phyloP scores from a whole-genome alignment of 108 stramenopile genomes.

The Craspedostauros australis region DNA sequence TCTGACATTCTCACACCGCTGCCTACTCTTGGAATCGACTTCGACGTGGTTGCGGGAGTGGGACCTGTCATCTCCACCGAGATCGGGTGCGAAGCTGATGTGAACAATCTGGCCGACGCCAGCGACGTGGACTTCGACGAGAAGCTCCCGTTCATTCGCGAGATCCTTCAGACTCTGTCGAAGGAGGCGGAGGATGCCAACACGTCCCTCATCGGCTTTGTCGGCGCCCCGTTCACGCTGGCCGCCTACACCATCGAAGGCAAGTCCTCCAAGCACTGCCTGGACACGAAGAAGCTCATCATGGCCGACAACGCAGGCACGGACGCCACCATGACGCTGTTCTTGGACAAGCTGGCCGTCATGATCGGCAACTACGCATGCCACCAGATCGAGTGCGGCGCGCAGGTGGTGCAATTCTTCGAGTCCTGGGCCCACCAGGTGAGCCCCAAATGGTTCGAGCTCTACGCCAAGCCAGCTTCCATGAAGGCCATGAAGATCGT shows the following conservation, averaged over 20 bases:
- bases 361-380: constrained; percentile 91
- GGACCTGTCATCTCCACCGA: constrained; percentile 90
- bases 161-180: constrained; percentile 70
- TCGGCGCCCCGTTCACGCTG: constrained; percentile 97
- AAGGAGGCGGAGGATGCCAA: constrained; percentile 78
- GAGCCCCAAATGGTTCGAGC: constrained; percentile 70
- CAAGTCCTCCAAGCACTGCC: constrained; percentile 81
- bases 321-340: constrained; percentile 59
- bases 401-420: constrained; percentile 97
- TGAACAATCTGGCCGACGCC: constrained; percentile 35
- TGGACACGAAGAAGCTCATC: constrained; percentile 86
- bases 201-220: constrained; percentile 95
- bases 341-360: constrained; percentile 84
- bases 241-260: constrained; percentile 97
- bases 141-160: constrained; percentile 86
- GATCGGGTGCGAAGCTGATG: constrained; percentile 55
- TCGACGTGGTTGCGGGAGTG: constrained; percentile 90
- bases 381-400: constrained; percentile 96
- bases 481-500: constrained; percentile 85
- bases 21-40: constrained; percentile 94
- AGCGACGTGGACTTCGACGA: constrained; percentile 64
- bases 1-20: constrained; percentile 97
- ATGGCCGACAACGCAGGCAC: constrained; percentile 69
- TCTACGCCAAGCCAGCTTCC: constrained; percentile 87
- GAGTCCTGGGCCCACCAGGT: constrained; percentile 97